Base-by-base conservation (phyloP, 768 basidiomycete genomes). In the Boletus bicolor region DNA sequence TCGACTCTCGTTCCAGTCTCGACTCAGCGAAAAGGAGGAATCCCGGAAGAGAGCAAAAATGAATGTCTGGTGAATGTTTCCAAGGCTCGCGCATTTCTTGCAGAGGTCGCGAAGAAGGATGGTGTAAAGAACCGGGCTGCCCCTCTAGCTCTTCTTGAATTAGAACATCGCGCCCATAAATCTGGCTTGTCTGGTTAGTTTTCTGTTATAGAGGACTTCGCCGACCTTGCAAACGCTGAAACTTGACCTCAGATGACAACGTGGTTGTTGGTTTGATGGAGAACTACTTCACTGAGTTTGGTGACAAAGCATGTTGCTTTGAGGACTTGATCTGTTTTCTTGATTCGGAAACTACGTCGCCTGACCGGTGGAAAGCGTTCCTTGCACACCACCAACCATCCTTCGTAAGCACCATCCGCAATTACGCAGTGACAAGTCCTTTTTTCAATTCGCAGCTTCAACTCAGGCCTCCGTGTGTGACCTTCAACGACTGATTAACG, bases 261-360 rank as follows among this genome's bases (percentile, higher is more conserved):
- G 71, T 72, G 30, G 61, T 86, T 52, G 66, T 80, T 34, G 64
- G 69, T 11, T 74, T 86, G 53, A 72, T 93, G 65, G 75, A 83
- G 63, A 71, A 77, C 46, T 96, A 95, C 70, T 84, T 93, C 65
- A 74, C 81, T 39, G 75, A 75, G 55, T 82, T 93, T 62, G 87
- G 89, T 32, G 83, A 86, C 69, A 96, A 93, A 71, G 77, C 86
- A 6, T 92, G 89, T 69, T 93, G 91, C 68, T 91, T 85, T 55
- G 93, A 95, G 72, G 94, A 97, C 63, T 73, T 96, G 39, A 79
- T 79, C 60, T 82, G 85, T 4, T 93, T 88, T 66, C 69, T 87
- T 52, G 65, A 64, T 8, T 71, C 89, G 14, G 72, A 79, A 24
- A 78, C 71, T 47, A 74, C 79, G 12, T 77, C 79, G 32, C 70